Evolutionary conservation across 2,329 filamentous ascomycete species (phyloP).

Genomic region (Phialocephala subalpina): DNA sequence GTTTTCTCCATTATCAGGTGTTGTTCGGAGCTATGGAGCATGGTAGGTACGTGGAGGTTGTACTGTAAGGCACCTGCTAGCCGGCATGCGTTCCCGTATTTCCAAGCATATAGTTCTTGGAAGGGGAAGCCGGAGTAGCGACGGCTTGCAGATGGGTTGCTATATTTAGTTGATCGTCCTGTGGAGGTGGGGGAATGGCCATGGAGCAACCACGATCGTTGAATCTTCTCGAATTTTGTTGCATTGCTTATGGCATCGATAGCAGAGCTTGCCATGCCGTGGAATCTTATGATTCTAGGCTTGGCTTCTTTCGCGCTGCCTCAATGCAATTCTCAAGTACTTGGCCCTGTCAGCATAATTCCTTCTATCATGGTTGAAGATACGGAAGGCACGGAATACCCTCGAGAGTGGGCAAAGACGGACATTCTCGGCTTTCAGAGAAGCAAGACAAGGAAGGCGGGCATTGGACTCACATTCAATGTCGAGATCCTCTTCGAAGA

Average conservation of each 20-base stretch:
- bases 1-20: background rate
- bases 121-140: background rate
- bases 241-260: background rate
- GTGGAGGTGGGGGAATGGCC: constrained; percentile 1
- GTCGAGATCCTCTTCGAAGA: constrained; percentile 14
- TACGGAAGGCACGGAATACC: background rate
- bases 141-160: background rate
- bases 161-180: background rate
- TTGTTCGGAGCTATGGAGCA: background rate
- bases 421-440: constrained; percentile 1
- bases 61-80: background rate
- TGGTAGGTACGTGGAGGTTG: background rate
- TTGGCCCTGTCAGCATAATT: background rate
- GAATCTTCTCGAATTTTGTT: background rate
- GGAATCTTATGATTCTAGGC: background rate
- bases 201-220: background rate
- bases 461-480: constrained; percentile 1
- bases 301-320: background rate
- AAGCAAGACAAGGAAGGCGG: background rate
- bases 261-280: background rate
- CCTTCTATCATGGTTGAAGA: background rate
- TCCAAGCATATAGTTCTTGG: background rate
- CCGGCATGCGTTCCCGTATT: constrained; percentile 2
- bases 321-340: constrained; percentile 1
- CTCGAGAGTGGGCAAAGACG: background rate